A percentile compares a stretch with the other conserved stretches of the same genome.
phyloP scores from a whole-genome alignment of 345 rosid genomes.

The Acer negundo region DNA sequence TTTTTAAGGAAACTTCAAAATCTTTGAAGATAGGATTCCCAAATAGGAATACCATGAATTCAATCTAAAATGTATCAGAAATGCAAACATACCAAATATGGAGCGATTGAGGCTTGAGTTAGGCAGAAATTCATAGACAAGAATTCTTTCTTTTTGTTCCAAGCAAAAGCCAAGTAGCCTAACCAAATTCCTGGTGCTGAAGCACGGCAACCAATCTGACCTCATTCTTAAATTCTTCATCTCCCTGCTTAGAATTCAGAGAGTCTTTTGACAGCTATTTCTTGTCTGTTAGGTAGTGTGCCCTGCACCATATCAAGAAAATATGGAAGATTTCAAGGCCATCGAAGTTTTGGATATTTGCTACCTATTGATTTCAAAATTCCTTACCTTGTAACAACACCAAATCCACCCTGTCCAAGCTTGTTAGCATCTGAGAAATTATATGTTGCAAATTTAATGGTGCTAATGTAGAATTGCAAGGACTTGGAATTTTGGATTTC shows the following conservation, averaged over 20 bases:
- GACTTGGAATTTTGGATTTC: neutral
- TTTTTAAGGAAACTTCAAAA: too few species aligned
- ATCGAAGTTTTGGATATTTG: neutral
- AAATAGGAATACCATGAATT: too few species aligned
- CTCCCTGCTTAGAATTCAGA: conserved; percentile 31
- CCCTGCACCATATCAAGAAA: conserved; percentile 26
- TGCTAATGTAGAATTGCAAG: conserved; percentile 21
- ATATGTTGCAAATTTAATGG: conserved; percentile 34
- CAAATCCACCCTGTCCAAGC: conserved; percentile 51
- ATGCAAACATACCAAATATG: conserved; percentile 25
- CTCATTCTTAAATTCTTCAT: conserved; percentile 39
- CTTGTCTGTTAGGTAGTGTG: conserved; percentile 24
- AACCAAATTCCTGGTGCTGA: conserved; percentile 43
- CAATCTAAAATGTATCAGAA: too few species aligned
- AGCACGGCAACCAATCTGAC: conserved; percentile 37
- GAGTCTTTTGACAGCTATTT: conserved; percentile 42
- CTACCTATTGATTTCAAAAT: neutral
- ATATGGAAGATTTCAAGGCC: neutral
- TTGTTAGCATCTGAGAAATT: conserved; percentile 32
- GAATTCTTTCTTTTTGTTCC: conserved; percentile 34
- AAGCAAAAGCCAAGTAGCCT: conserved; percentile 34
- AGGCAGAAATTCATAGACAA: conserved; percentile 36
- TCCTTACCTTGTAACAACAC: conserved; percentile 44
- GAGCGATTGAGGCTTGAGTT: conserved; percentile 34
- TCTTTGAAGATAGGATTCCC: too few species aligned